phyloP scores from a whole-genome alignment of 78 protist genomes.

The Dictyostelium brefeldianum region DNA sequence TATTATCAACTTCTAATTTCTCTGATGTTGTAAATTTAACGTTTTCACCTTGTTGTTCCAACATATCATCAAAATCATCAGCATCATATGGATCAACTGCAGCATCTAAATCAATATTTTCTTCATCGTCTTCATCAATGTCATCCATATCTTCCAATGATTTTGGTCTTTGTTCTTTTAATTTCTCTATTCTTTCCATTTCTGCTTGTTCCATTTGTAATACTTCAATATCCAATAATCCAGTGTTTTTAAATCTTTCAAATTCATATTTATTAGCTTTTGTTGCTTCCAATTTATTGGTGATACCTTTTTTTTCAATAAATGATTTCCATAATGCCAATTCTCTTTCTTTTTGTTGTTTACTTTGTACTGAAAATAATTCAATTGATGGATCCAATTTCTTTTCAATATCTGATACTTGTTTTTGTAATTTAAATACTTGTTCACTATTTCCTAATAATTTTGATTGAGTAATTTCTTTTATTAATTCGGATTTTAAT shows the following conservation, averaged over 20 bases:
- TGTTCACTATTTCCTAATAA: background rate
- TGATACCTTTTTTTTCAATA: conserved; percentile 11
- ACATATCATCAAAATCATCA: background rate
- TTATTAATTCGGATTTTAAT: background rate
- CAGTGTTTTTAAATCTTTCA: conserved; percentile 26
- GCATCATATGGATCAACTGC: background rate
- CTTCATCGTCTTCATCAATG: background rate
- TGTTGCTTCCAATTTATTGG: background rate
- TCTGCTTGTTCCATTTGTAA: conserved; percentile 1
- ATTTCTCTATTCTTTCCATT: background rate
- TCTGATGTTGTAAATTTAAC: background rate
- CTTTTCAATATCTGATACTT: background rate
- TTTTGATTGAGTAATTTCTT: background rate
- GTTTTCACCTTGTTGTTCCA: background rate
- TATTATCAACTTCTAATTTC: background rate
- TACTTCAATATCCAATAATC: conserved; percentile 2
- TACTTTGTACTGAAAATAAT: background rate
- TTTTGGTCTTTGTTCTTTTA: conserved; percentile 4
- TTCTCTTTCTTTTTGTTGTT: conserved; percentile 10
- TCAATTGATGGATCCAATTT: background rate
- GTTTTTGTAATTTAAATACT: background rate
- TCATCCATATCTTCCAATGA: conserved; percentile 10
- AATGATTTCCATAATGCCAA: conserved; percentile 16
- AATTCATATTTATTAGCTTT: conserved; percentile 10
- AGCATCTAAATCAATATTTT: background rate